These are phyloP conservation scores for Kwoniella europaea DNA, from an alignment of 768 basidiomycete genomes.

Conservation along the genomic window DNA sequence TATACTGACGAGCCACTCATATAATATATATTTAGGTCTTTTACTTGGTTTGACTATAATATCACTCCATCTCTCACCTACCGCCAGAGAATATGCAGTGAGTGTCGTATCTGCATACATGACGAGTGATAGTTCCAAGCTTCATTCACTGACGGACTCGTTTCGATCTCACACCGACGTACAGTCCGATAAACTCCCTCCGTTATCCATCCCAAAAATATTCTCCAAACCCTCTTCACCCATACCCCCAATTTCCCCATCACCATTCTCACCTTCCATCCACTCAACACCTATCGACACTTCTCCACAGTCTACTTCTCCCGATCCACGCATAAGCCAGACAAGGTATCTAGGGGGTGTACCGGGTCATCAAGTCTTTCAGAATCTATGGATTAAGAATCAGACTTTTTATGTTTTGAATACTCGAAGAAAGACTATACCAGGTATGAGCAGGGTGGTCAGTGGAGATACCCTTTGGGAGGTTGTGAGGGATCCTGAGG, in stretches of 20 bases:
- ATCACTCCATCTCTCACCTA: conserved; percentile 5
- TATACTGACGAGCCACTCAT: background rate
- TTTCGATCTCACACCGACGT: background rate
- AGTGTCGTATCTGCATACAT: background rate
- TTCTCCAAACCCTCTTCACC: conserved; percentile 6
- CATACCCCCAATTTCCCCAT: background rate
- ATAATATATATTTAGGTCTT: background rate
- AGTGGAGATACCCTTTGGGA: conserved; percentile 16
- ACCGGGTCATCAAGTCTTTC: conserved; percentile 21
- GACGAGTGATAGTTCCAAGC: background rate
- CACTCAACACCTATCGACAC: conserved; percentile 1
- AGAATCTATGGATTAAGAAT: conserved; percentile 26
- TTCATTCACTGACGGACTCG: background rate
- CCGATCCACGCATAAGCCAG: conserved; percentile 13
- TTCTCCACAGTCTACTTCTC: conserved; percentile 1
- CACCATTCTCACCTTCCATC: conserved; percentile 7
- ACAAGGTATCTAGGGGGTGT: conserved; percentile 24
- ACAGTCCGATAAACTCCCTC: conserved; percentile 9
- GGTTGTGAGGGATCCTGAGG: conserved; percentile 8
- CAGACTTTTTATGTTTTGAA: conserved; percentile 14
- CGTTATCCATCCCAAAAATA: background rate
- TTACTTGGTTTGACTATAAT: background rate
- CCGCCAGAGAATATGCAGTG: conserved; percentile 7
- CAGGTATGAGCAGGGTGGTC: conserved; percentile 19
- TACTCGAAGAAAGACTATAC: conserved; percentile 9